A percentile compares a stretch with the other conserved stretches of the same genome.
Evolutionary conservation across 2,329 filamentous ascomycete species (phyloP).

Genomic region (Bipolaris bicolor): DNA sequence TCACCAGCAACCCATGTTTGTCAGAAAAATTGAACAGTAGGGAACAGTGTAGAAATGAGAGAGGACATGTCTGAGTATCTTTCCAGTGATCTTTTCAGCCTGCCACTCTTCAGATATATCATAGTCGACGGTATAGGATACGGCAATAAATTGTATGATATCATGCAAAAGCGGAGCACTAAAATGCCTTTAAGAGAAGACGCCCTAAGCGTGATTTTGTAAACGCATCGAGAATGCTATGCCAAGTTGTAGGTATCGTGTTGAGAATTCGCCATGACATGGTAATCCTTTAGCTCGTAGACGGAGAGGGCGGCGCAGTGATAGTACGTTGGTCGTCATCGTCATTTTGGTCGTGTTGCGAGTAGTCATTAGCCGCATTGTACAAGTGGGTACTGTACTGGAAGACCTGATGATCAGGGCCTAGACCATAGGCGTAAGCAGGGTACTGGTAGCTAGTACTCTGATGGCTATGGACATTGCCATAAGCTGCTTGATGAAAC

Average conservation of each 20-base stretch:
- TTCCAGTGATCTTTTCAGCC: constrained; percentile 15
- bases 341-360: constrained; percentile 35
- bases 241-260: constrained; percentile 5
- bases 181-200: constrained; percentile 5
- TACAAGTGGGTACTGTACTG: constrained; percentile 36
- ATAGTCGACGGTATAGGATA: constrained; percentile 27
- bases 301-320: constrained; percentile 46
- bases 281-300: constrained; percentile 29
- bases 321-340: constrained; percentile 48
- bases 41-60: constrained; percentile 17
- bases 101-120: constrained; percentile 11
- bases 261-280: neutral
- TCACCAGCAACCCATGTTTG: constrained; percentile 26
- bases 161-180: constrained; percentile 1
- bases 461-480: constrained; percentile 34
- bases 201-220: constrained; percentile 17
- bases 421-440: constrained; percentile 36
- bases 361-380: constrained; percentile 29
- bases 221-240: constrained; percentile 26
- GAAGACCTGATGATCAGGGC: constrained; percentile 37
- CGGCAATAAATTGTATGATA: constrained; percentile 17
- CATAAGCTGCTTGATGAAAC: constrained; percentile 33
- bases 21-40: constrained; percentile 21
- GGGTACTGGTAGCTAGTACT: constrained; percentile 35
- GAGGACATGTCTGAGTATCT: constrained; percentile 20